These are phyloP conservation scores for Naganishia randhawae DNA, from an alignment of 768 basidiomycete species.

Conservation along the genomic window DNA sequence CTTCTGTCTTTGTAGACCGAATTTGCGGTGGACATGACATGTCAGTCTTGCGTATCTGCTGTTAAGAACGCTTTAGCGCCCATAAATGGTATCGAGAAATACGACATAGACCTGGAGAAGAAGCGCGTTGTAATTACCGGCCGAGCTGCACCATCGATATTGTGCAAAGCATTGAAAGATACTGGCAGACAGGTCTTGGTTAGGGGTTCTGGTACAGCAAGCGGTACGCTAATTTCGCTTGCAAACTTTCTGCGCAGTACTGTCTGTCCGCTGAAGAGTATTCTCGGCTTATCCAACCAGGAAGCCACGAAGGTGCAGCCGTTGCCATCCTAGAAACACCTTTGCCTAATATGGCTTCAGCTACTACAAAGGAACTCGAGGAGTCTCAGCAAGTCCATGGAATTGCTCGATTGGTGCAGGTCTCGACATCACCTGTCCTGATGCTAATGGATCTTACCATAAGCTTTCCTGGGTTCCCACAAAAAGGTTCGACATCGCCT, in stretches of 20 bases:
- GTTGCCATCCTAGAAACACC: conserved; percentile 50
- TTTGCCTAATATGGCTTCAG: conserved; percentile 40
- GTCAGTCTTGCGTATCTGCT: conserved; percentile 48
- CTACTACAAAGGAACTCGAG: conserved; percentile 24
- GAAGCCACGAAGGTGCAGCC: conserved; percentile 39
- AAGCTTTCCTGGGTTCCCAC: conserved; percentile 40
- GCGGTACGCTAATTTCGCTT: conserved; percentile 9
- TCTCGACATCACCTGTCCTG: conserved; percentile 39
- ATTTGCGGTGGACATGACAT: conserved; percentile 52
- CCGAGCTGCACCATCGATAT: conserved; percentile 30
- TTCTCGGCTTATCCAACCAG: background rate
- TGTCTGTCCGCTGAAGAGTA: background rate
- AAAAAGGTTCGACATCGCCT: background rate
- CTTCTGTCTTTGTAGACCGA: conserved; percentile 40
- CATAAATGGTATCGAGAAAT: conserved; percentile 44
- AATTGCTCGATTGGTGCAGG: conserved; percentile 49
- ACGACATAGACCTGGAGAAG: conserved; percentile 46
- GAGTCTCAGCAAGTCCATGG: conserved; percentile 49
- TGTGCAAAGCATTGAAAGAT: conserved; percentile 27
- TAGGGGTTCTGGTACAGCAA: conserved; percentile 25
- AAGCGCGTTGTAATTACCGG: conserved; percentile 48
- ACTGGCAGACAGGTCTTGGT: conserved; percentile 30
- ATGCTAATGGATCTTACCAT: conserved; percentile 49
- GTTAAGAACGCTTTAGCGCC: conserved; percentile 38
- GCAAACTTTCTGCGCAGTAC: background rate